A percentile compares a stretch with the other conserved stretches of the same genome.
Conservation (phyloP, 257 asterid genomes). For the Solanum acaule region DNA sequence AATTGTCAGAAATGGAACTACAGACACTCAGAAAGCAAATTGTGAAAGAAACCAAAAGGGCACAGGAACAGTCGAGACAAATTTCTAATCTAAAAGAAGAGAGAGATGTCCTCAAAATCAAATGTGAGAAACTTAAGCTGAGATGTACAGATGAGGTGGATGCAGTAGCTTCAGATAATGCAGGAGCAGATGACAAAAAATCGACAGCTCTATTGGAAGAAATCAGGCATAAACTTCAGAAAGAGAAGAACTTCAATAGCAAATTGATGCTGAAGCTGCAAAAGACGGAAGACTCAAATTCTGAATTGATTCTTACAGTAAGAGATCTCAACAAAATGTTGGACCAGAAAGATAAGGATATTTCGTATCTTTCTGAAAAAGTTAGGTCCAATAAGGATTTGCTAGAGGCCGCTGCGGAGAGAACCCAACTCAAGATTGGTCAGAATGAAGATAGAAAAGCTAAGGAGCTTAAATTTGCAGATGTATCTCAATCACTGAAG, state of each 20-base stretch:
- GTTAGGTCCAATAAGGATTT: slow-evolving; percentile 31
- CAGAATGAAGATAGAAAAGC: slow-evolving; percentile 23
- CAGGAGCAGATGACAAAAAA: slow-evolving; percentile 19
- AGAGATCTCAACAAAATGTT: slow-evolving; percentile 66
- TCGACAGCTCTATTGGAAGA: slow-evolving; percentile 32
- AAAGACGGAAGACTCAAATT: slow-evolving; percentile 79
- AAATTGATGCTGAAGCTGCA: slow-evolving; percentile 54
- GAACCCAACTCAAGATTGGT: slow-evolving; percentile 12
- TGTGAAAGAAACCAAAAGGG: slow-evolving; percentile 54
- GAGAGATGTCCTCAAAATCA: slow-evolving; percentile 45
- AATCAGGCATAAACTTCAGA: slow-evolving; percentile 47
- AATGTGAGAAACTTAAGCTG: slow-evolving; percentile 51
- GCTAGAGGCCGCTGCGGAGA: slow-evolving; percentile 22
- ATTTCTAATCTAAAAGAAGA: slow-evolving; percentile 47
- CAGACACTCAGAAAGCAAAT: slow-evolving; percentile 75
- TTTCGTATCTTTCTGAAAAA: slow-evolving; percentile 49
- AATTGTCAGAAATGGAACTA: slow-evolving; percentile 68
- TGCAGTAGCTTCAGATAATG: slow-evolving; percentile 19
- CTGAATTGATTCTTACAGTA: slow-evolving; percentile 72
- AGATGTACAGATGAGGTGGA: slow-evolving; percentile 16
- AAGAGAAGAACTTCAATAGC: slow-evolving; percentile 50
- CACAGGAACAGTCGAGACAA: slow-evolving; percentile 53
- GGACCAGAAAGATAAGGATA: slow-evolving; percentile 60
- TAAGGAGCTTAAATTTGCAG: slow-evolving; percentile 21
- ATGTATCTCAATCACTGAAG: slow-evolving; percentile 44